A percentile compares a stretch with the other conserved stretches of the same genome.
Evolutionary conservation across 768 basidiomycete species (phyloP).

Genomic region (Phlebiopsis flavidoalba): DNA sequence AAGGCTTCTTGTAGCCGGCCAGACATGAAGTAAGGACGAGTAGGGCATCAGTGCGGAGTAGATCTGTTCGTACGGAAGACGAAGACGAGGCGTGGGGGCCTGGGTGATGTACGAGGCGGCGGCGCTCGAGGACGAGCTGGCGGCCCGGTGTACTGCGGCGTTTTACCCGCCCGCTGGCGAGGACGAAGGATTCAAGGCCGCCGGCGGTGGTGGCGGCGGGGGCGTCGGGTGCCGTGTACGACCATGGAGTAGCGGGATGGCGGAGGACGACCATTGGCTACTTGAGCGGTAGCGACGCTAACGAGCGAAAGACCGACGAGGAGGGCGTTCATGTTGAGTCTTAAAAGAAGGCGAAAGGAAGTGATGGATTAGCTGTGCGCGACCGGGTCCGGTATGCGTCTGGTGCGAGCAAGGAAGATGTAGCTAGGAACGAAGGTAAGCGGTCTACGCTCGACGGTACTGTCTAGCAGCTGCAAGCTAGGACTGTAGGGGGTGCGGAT

Average conservation of each 20-base stretch:
- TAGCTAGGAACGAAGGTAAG: constrained; percentile 43
- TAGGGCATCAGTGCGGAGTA: constrained; percentile 56
- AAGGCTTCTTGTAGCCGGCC: constrained; percentile 65
- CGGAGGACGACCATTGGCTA: constrained; percentile 38
- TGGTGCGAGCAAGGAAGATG: constrained; percentile 28
- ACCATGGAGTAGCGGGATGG: constrained; percentile 15
- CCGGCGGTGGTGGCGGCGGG: constrained; percentile 26
- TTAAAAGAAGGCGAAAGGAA: neutral
- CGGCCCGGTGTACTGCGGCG: constrained; percentile 14
- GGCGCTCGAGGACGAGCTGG: constrained; percentile 10
- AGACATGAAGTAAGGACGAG: constrained; percentile 45
- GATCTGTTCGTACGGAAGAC: constrained; percentile 5
- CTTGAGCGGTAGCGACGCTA: constrained; percentile 52
- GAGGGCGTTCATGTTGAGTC: constrained; percentile 56
- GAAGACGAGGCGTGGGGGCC: constrained; percentile 29
- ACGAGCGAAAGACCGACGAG: constrained; percentile 55
- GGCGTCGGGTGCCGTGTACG: constrained; percentile 24
- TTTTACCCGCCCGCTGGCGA: neutral
- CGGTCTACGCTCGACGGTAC: constrained; percentile 69
- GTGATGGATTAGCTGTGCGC: constrained; percentile 24
- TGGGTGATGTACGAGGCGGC: constrained; percentile 26
- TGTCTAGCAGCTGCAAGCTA: constrained; percentile 62
- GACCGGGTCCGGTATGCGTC: constrained; percentile 17
- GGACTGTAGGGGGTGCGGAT: constrained; percentile 31
- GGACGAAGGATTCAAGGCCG: neutral